Evolutionary conservation across 2,329 filamentous ascomycete genomes (phyloP), one percentile per base, ranked within the genome.

Genomic region (Beauveria asiatica): DNA sequence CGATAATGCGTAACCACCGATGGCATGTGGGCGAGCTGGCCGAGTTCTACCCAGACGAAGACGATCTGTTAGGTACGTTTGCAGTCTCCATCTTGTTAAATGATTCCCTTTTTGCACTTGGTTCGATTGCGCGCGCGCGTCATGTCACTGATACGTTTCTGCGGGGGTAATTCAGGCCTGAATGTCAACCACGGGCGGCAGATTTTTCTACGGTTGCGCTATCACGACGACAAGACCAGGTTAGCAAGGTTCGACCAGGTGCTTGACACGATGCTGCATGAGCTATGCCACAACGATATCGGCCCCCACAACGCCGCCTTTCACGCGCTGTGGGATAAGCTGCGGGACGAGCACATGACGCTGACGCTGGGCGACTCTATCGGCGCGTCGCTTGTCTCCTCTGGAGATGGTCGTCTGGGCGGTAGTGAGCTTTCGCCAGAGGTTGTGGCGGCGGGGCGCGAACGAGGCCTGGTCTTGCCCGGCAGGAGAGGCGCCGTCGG

Each of bases 231-330:
- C 70, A 80, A 83, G 10, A 84, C 78, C 44, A 86, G 90, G 66
- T 97, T 97, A 68, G 73, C 96, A 21, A 86, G 89, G 1, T 75
- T 92, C 61, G 91, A 97, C 69, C 79, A 89, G 64, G 81, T 96
- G 8, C 80, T 91, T 48, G 92, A 97, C 72, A 97, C 93, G 0
- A 89, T 97, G 85, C 83, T 97, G 21, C 93, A 97, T 70, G 93
- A 97, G 78, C 83, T 97, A 3, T 87, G 85, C n/a, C 93, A 97
- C 69, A 96, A 89, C 65, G 83, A 91, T 11, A 85, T 88, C 72
- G 91, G 90, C 0, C 89, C 90, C 1, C 93, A 97, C 71, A 85
- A 97, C 69, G 81, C 79, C 51, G 82, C 88, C 41, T 97, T 97
- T 69, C 85, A 96, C 66, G 86, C 86, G 0, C 77, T 97, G 5